phyloP scores from a whole-genome alignment of 495 filamentous ascomycete genomes.

The Penicillium cosmopolitanum region DNA sequence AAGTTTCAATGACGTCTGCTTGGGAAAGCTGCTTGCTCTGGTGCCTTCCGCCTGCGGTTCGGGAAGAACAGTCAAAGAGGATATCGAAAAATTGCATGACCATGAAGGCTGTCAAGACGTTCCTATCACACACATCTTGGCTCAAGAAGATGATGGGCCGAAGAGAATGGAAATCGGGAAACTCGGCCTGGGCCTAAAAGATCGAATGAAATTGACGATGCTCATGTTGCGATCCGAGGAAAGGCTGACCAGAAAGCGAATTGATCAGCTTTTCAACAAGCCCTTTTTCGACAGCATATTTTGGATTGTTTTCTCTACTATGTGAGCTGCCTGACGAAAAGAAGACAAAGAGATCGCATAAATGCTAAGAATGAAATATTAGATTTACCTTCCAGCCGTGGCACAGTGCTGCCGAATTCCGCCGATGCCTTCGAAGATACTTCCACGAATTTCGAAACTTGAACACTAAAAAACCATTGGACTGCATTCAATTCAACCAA shows the following conservation, averaged over 20 bases:
- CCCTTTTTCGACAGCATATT: background rate
- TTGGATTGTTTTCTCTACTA: slow-evolving; percentile 1
- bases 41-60: no score
- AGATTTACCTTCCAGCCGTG: slow-evolving; percentile 31
- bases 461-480: background rate
- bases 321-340: background rate
- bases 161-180: background rate
- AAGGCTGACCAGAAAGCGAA: background rate
- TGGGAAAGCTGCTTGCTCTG: no score
- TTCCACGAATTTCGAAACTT: slow-evolving; percentile 1
- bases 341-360: no score
- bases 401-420: slow-evolving; percentile 34
- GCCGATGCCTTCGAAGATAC: background rate
- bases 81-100: no score
- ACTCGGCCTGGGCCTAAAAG: background rate
- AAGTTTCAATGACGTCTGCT: no score
- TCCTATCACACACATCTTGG: no score
- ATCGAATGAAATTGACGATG: background rate
- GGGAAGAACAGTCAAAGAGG: no score
- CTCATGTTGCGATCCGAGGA: background rate
- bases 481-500: background rate
- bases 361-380: background rate
- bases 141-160: no score
- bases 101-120: no score
- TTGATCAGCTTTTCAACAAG: background rate